Percentiles rank a stretch among this genome's conserved stretches.
Evolutionary conservation across 139 green algal genomes (phyloP).

Genomic region (Coelastrella sp.): DNA sequence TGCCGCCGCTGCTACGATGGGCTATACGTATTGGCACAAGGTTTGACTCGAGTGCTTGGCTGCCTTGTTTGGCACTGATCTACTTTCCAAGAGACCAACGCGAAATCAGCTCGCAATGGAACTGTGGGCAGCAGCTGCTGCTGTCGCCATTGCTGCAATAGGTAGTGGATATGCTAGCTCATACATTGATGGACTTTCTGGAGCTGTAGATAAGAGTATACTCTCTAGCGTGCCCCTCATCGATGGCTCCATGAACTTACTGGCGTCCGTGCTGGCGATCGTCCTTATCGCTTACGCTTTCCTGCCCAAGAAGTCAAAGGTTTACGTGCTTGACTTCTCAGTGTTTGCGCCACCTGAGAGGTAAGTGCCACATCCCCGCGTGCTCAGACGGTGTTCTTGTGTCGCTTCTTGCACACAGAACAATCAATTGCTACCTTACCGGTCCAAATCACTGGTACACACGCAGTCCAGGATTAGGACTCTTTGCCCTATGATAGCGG

Average conservation of each 20-base stretch:
- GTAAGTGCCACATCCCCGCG: neutral
- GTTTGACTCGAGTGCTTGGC: no score
- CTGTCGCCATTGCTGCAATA: neutral
- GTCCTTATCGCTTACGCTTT: neutral
- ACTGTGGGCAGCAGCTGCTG: neutral
- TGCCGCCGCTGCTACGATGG: no score
- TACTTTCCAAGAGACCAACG: no score
- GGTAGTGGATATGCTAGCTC: neutral
- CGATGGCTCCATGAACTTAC: neutral
- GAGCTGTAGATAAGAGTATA: neutral
- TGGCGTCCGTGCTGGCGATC: neutral
- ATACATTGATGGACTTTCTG: neutral
- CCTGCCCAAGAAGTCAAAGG: neutral
- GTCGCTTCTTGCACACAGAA: neutral
- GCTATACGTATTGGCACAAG: no score
- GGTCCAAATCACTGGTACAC: no score
- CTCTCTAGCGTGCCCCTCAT: neutral
- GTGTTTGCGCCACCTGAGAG: slow-evolving; percentile 48
- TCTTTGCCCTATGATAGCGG: no score
- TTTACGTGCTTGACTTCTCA: slow-evolving; percentile 34
- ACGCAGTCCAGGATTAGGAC: no score
- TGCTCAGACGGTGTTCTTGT: neutral
- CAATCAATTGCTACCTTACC: no score
- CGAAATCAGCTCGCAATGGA: neutral
- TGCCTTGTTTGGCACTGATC: no score